Evolutionary conservation across 306 rosid genomes (phyloP).

Genomic region (Benincasa hispida): DNA sequence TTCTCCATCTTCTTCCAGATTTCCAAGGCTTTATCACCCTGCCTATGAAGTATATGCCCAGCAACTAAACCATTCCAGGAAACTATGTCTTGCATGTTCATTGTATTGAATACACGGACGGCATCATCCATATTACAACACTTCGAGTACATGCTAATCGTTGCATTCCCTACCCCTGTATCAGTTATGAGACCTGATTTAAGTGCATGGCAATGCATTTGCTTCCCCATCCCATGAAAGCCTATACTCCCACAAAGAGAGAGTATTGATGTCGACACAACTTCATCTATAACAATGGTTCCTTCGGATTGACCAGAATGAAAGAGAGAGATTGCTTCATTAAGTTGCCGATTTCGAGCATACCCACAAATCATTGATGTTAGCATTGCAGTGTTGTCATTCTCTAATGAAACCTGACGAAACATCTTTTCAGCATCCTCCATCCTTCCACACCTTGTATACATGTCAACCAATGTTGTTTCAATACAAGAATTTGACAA

Average conservation of each 20-base stretch:
- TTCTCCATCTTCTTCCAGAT: constrained; percentile 62
- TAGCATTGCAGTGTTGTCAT: constrained; percentile 33
- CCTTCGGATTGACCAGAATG: constrained; percentile 37
- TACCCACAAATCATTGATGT: constrained; percentile 76
- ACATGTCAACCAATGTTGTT: constrained; percentile 70
- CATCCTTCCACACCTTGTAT: constrained; percentile 61
- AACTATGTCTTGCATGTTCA: constrained; percentile 41
- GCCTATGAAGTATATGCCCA: constrained; percentile 59
- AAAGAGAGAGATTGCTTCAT: constrained; percentile 54
- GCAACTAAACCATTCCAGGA: constrained; percentile 78
- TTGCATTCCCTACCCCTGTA: constrained; percentile 57
- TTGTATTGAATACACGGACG: constrained; percentile 27
- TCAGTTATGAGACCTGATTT: constrained; percentile 47
- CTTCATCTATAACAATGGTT: constrained; percentile 52
- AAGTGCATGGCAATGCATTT: constrained; percentile 53
- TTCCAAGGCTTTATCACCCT: constrained; percentile 56
- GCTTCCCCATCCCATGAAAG: constrained; percentile 66
- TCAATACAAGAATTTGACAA: constrained; percentile 49
- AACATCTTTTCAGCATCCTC: constrained; percentile 55
- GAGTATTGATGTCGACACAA: constrained; percentile 43
- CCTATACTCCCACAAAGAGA: constrained; percentile 62
- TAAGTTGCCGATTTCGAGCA: constrained; percentile 45
- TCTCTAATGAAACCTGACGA: constrained; percentile 33
- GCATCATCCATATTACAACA: constrained; percentile 72
- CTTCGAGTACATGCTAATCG: constrained; percentile 71